A percentile compares a stretch with the other conserved stretches of the same genome.
phyloP scores from a whole-genome alignment of 164 flowering plant species.

The Vitis amurensis region DNA sequence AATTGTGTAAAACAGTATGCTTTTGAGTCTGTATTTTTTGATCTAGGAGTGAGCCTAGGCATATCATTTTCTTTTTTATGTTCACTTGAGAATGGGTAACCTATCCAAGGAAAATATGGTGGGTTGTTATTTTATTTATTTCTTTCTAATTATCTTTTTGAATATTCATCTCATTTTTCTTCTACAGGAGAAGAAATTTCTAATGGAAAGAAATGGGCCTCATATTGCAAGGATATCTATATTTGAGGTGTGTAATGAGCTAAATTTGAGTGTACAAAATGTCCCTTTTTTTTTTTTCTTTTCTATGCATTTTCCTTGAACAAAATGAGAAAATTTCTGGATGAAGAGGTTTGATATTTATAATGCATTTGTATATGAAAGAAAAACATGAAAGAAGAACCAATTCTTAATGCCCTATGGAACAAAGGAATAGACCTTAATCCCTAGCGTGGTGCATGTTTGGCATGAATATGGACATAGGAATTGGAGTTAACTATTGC shows the following conservation, averaged over 20 bases:
- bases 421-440: too few species aligned
- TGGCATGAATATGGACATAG: too few species aligned
- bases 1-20: too few species aligned
- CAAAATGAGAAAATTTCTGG: not conserved
- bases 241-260: constrained; percentile 61
- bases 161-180: not conserved
- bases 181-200: constrained; percentile 79
- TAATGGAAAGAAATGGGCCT: constrained; percentile 84
- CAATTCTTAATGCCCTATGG: too few species aligned
- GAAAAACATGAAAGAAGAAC: too few species aligned
- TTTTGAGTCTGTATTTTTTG: too few species aligned
- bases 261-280: not conserved
- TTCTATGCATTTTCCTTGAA: not conserved
- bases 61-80: not conserved
- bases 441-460: too few species aligned
- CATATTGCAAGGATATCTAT: constrained; percentile 81
- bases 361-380: too few species aligned
- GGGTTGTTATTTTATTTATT: not conserved
- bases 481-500: too few species aligned
- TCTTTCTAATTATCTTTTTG: not conserved
- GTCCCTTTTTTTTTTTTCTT: not conserved
- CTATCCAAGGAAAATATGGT: not conserved
- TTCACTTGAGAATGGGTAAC: not conserved
- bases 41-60: too few species aligned
- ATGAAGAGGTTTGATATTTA: not conserved